Conservation (phyloP, 805 yeast species). For the Yamadazyma sp. region DNA sequence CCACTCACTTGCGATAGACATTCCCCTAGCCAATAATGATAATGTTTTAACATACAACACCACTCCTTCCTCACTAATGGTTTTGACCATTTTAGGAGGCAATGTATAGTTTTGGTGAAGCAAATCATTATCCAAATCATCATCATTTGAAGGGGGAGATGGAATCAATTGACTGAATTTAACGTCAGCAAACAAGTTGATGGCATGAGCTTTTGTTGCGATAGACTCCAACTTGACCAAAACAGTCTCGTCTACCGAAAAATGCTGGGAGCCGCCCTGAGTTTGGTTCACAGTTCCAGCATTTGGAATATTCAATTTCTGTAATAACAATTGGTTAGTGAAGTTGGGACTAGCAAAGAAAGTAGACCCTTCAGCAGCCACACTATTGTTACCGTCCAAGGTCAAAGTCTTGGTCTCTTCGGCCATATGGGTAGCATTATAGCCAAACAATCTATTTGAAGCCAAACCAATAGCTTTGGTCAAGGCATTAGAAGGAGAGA, state of each 20-base stretch:
- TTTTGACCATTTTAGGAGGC: slow-evolving; percentile 56
- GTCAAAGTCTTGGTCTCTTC: slow-evolving; percentile 7
- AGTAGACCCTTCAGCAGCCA: slow-evolving; percentile 17
- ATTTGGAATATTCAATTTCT: slow-evolving; percentile 32
- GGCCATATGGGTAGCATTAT: slow-evolving; percentile 8
- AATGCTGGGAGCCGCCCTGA: slow-evolving; percentile 15
- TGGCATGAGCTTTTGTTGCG: slow-evolving; percentile 89
- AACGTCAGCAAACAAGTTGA: slow-evolving; percentile 85
- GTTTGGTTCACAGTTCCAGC: slow-evolving; percentile 19
- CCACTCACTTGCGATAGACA: slow-evolving; percentile 86
- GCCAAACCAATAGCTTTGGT: slow-evolving; percentile 87
- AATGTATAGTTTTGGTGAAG: slow-evolving; percentile 43
- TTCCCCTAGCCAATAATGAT: slow-evolving; percentile 79
- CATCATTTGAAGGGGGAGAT: slow-evolving; percentile 54
- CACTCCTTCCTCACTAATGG: slow-evolving; percentile 82
- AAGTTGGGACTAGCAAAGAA: slow-evolving; percentile 30
- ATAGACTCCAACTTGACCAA: slow-evolving; percentile 60
- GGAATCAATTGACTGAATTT: slow-evolving; percentile 86
- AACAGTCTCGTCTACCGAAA: slow-evolving; percentile 33
- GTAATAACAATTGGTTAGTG: slow-evolving; percentile 35
- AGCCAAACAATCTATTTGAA: slow-evolving; percentile 80
- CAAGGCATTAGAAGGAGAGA: slow-evolving; percentile 83
- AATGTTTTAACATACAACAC: slow-evolving; percentile 81
- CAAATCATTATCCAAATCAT: slow-evolving; percentile 32
- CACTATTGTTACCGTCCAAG: slow-evolving; percentile 7